These are phyloP conservation scores for button mushroom (Agaricus bisporus) DNA, from an alignment of 768 basidiomycete species.

Conservation along the genomic window DNA sequence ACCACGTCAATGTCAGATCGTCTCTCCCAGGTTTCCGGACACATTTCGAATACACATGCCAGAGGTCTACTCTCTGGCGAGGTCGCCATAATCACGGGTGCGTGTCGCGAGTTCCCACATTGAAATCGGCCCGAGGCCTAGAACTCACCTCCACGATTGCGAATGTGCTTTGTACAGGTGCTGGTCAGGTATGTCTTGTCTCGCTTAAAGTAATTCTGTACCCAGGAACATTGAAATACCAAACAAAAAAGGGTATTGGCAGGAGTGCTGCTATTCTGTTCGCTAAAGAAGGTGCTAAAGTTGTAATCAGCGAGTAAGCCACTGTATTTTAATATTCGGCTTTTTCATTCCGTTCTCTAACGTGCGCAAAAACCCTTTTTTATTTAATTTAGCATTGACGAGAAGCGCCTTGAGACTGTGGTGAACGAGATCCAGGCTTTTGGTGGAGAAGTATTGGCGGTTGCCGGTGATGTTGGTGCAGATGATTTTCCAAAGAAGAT, in stretches of 20 bases:
- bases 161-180: constrained; percentile 36
- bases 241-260: constrained; percentile 61
- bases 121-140: not conserved
- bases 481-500: constrained; percentile 80
- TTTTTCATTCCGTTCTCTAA: not conserved
- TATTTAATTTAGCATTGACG: constrained; percentile 64
- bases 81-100: constrained; percentile 84
- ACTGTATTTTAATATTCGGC: not conserved
- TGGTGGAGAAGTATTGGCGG: constrained; percentile 69
- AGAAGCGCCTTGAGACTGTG: constrained; percentile 57
- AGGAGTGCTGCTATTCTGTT: constrained; percentile 69
- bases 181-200: constrained; percentile 54
- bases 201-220: not conserved
- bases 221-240: constrained; percentile 3
- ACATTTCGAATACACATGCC: constrained; percentile 48
- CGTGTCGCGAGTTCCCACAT: constrained; percentile 13
- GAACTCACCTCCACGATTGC: not conserved
- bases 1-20: constrained; percentile 40
- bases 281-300: constrained; percentile 80
- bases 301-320: constrained; percentile 76
- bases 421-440: constrained; percentile 65
- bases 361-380: too few species aligned
- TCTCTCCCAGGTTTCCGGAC: constrained; percentile 66
- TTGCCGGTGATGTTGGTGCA: constrained; percentile 76
- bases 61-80: constrained; percentile 67